Percentiles rank a stretch among this genome's conserved stretches.
These are phyloP conservation scores for Kalaharituber pfeilii DNA, from an alignment of 2,329 filamentous ascomycete genomes.

Conservation along the genomic window DNA sequence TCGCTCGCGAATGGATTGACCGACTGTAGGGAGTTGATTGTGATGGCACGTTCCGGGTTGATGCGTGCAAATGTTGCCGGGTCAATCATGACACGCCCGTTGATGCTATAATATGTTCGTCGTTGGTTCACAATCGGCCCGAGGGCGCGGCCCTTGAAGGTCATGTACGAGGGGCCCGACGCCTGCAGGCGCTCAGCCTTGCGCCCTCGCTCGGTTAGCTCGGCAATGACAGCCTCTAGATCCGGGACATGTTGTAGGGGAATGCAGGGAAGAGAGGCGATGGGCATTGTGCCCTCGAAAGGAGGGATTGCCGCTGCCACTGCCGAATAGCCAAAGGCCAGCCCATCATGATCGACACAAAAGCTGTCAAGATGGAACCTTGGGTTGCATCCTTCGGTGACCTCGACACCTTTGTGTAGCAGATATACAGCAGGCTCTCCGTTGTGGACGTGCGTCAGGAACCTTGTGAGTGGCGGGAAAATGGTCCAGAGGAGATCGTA, in stretches of 20 bases:
- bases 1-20: slow-evolving; percentile 18
- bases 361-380: slow-evolving; percentile 48
- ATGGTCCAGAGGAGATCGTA: slow-evolving; percentile 79
- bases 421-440: slow-evolving; percentile 62
- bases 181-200: slow-evolving; percentile 53
- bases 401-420: slow-evolving; percentile 43
- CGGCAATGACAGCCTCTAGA: slow-evolving; percentile 39
- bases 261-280: slow-evolving; percentile 59
- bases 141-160: slow-evolving; percentile 70
- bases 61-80: slow-evolving; percentile 64
- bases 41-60: slow-evolving; percentile 71
- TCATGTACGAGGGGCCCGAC: slow-evolving; percentile 63
- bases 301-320: slow-evolving; percentile 50
- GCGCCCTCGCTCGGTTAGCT: slow-evolving; percentile 64
- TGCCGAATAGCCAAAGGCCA: slow-evolving; percentile 51
- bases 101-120: slow-evolving; percentile 41
- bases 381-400: slow-evolving; percentile 34
- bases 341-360: slow-evolving; percentile 27
- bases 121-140: slow-evolving; percentile 60
- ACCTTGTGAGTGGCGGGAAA: slow-evolving; percentile 62
- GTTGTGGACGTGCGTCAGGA: slow-evolving; percentile 53
- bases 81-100: slow-evolving; percentile 78
- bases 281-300: slow-evolving; percentile 70
- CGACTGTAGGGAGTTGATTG: slow-evolving; percentile 34
- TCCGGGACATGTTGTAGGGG: slow-evolving; percentile 67